Conservation (phyloP, 345 rosid species). For the Clarkia xantiana region DNA sequence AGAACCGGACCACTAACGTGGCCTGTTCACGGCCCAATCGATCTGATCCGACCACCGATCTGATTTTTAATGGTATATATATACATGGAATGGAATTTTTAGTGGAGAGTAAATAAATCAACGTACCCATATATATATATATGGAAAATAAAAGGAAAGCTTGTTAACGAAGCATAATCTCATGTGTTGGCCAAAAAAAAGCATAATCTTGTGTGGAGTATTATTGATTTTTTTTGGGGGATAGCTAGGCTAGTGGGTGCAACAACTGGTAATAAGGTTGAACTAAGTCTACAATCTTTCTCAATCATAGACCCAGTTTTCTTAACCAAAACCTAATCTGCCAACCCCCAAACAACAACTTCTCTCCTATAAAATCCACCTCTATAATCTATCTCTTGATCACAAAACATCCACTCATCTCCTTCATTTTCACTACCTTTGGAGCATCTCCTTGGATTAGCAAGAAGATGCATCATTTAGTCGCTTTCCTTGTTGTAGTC, state of each 20-base stretch:
- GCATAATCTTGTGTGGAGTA: too few relatives aligned
- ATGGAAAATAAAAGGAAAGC: background rate
- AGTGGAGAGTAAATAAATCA: too few relatives aligned
- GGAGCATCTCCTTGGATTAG: background rate
- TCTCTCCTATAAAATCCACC: conserved; percentile 1
- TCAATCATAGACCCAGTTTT: conserved; percentile 5
- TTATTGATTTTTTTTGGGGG: background rate
- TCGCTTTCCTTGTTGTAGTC: conserved; percentile 19
- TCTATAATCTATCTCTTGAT: background rate
- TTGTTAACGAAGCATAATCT: background rate
- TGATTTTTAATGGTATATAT: too few relatives aligned
- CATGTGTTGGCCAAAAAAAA: too few relatives aligned
- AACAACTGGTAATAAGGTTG: conserved; percentile 35
- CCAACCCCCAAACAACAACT: conserved; percentile 28
- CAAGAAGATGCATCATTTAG: background rate
- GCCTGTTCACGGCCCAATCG: too few relatives aligned
- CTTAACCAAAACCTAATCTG: conserved; percentile 49
- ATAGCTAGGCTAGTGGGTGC: conserved; percentile 43
- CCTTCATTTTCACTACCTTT: background rate
- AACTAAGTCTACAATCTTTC: conserved; percentile 11
- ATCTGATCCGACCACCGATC: too few relatives aligned
- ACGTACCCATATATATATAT: too few relatives aligned
- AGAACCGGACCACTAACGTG: too few relatives aligned
- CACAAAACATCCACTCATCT: background rate
- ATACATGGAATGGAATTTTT: too few relatives aligned